Evolutionary conservation across 2,329 filamentous ascomycete genomes (phyloP), one percentile per base, ranked within the genome.

Genomic region (Penicillium expansum): DNA sequence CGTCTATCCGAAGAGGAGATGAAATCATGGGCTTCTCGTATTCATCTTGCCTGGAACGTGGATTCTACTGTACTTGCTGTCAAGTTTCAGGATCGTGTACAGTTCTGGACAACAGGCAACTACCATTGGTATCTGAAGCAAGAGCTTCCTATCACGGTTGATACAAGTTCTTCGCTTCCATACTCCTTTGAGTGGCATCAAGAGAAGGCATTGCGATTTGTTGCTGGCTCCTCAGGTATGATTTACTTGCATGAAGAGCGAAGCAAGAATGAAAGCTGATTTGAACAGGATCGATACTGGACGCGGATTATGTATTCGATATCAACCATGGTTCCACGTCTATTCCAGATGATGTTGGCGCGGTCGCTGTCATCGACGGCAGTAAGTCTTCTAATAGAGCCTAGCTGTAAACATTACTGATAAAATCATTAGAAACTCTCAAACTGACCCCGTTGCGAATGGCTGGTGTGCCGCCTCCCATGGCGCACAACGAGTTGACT

Each of bases 41-140:
- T 96, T 53, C 76, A 78, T 29, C 78, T 99, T 14, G 82, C 84
- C 47, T 99, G 94, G 94, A 99, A 97, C 69, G 82, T 86, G 5
- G 93, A 99, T 71, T 99, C 94, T 0, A 93, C 87, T 1, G 91
- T 96, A 0, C 81, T 99, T 44, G 92, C 93, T 6, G 87, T 97
- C n/a, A 80, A 84, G 1, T 85, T 92, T 64, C 79, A 80, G 32
- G 84, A 92, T 62, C 83, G 85, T 55, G 78, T 94, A n/a, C 94
- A 99, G 70, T 79, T 99, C 1, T 99, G 94, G 94, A 96, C 92
- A 0, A 96, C 89, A 82, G 90, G 91, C 20, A 99, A 99, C 72
- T 99, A 99, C 66, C 91, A 97, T 71, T 99, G 94, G 84, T 97
- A 97, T 72, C 80, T 99, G 16, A 99, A 99, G 77, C 92, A 96